Evolutionary conservation across 140 eudicot genomes (phyloP).

Genomic region (Oenanthe javanica): DNA sequence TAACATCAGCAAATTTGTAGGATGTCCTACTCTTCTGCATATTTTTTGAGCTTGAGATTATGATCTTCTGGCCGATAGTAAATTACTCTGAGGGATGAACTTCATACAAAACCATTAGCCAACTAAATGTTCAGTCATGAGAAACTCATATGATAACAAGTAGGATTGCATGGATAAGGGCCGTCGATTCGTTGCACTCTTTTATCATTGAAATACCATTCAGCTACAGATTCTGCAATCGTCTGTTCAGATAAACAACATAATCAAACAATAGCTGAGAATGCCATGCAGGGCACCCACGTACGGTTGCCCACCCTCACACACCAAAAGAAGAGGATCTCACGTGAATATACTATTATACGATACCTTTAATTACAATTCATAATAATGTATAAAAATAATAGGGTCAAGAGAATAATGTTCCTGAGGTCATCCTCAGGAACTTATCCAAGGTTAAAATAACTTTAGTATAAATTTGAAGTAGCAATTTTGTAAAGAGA

Average conservation of each 20-base stretch:
- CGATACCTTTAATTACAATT: neutral
- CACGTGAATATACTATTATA: neutral
- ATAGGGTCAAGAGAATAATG: too few relatives aligned
- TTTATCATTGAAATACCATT: slow-evolving; percentile 73
- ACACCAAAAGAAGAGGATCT: neutral
- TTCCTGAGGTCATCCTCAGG: too few relatives aligned
- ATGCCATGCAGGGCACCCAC: neutral
- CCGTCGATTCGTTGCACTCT: slow-evolving; percentile 54
- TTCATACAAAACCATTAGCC: neutral
- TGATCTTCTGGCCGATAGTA: neutral
- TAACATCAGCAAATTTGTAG: neutral
- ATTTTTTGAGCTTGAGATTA: neutral
- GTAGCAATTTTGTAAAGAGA: too few relatives aligned
- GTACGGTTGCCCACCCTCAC: neutral
- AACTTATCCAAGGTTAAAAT: too few relatives aligned
- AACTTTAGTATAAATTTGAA: too few relatives aligned
- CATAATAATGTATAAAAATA: neutral
- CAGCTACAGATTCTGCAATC: slow-evolving; percentile 83
- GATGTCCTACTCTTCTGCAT: neutral
- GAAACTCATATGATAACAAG: slow-evolving; percentile 64
- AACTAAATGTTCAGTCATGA: slow-evolving; percentile 5
- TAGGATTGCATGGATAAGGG: slow-evolving; percentile 88
- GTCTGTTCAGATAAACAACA: slow-evolving; percentile 42
- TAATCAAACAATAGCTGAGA: neutral
- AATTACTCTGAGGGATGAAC: neutral